Base-by-base conservation (phyloP, 331 rosid genomes). In the Stylosanthes scabra region DNA sequence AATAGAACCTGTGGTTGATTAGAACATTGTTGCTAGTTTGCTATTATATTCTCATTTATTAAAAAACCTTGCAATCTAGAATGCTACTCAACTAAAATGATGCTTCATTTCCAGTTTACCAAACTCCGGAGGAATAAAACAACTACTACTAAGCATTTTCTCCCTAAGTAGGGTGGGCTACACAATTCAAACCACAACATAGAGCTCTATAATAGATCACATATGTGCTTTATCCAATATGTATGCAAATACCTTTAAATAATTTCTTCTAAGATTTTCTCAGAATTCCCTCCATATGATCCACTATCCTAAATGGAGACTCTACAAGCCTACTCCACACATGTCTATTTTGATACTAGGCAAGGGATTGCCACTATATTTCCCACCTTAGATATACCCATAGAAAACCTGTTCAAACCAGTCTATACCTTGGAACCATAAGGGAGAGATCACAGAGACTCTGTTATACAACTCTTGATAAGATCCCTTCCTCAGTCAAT, bases 41-140 rank as follows among this genome's bases (percentile, higher is more conserved):
- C 7, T 47, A 67, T n/a, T 31, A 34, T 27, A 34, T 74, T 64
- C 46, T 49, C 63, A 76, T 70, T 51, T 49, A 59, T 7, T 49
- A 4, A 12, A n/a, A 34, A 34, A 2, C 31, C 14, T 50, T 50
- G 16, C 44, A 58, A 40, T 42, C 54, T 58, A 45, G 44, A 11
- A 37, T 45, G 61, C 46, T 58, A 58, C 57, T 46, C 68, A 58
- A 46, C 68, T 12, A 49, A 67, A 25, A 34, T 29, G 47, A 68
- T 45, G 50, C 31, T 37, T 67, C 8, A 58, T 58, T 34, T 25
- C 29, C 47, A 47, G 29, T 66, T 31, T 42, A 1, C 25, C 41
- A 9, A 41, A 41, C 10, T 42, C 64, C 3, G 1, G 31, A 9
- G 5, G 25, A 45, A 49, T 15, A 50, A 41, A 13, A 42, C 2